phyloP scores from a whole-genome alignment of 495 filamentous ascomycete species.

The Penicillium pulvis region DNA sequence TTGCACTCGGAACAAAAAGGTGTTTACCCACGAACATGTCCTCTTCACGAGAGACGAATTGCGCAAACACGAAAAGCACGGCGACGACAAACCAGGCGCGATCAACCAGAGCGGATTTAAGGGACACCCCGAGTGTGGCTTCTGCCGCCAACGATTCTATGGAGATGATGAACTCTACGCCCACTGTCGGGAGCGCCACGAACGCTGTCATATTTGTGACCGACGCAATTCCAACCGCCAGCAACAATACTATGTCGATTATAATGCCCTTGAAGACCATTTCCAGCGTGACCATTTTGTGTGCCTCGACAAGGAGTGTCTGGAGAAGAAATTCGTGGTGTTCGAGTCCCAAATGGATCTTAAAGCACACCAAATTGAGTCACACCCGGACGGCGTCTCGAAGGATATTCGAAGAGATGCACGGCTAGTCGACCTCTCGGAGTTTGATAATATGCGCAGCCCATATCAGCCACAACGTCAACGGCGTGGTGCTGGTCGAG shows the following conservation, averaged over 20 bases:
- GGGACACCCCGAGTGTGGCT: slow-evolving; percentile 92
- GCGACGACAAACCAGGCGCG: slow-evolving; percentile 89
- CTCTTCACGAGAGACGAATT: slow-evolving; percentile 84
- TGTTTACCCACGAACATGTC: slow-evolving; percentile 97
- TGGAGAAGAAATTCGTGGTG: slow-evolving; percentile 98
- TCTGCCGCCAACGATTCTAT: slow-evolving; percentile 91
- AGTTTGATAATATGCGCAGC: slow-evolving; percentile 71
- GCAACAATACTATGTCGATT: slow-evolving; percentile 87
- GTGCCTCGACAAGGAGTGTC: slow-evolving; percentile 80
- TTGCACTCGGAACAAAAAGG: slow-evolving; percentile 93
- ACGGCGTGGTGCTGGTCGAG: slow-evolving; percentile 63
- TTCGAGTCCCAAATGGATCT: slow-evolving; percentile 93
- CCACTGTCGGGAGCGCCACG: slow-evolving; percentile 90
- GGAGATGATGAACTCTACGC: slow-evolving; percentile 92
- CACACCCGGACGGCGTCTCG: slow-evolving; percentile 72
- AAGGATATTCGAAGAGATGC: slow-evolving; percentile 87
- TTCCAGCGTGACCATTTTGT: slow-evolving; percentile 86
- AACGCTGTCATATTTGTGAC: slow-evolving; percentile 94
- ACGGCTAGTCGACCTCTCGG: slow-evolving; percentile 80
- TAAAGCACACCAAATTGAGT: slow-evolving; percentile 80
- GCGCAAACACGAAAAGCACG: slow-evolving; percentile 82
- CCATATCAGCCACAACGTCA: slow-evolving; percentile 66
- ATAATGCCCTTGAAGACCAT: slow-evolving; percentile 79
- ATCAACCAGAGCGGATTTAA: slow-evolving; percentile 94
- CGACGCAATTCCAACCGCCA: slow-evolving; percentile 65